Percentiles rank a stretch among this genome's conserved stretches.
phyloP scores from a whole-genome alignment of 108 stramenopile species.

The Cyclotella kingstonii region DNA sequence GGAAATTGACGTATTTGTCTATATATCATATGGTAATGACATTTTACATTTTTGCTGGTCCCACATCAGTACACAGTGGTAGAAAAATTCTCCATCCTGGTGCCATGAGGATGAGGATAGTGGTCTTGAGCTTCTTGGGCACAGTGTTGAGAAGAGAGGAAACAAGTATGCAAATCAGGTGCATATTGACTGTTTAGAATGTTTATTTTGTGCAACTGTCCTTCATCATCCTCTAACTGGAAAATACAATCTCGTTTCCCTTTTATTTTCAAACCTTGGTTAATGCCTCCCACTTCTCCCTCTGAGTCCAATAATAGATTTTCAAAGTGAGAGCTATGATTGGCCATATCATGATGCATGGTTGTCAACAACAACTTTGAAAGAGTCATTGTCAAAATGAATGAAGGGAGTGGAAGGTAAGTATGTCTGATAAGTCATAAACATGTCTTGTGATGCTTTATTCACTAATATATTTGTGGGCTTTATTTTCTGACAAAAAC shows the following conservation, averaged over 20 bases:
- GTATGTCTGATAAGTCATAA: too few relatives aligned
- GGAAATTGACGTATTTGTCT: not conserved
- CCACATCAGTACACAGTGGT: not conserved
- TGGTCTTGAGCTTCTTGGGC: slow-evolving; percentile 19
- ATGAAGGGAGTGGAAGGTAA: too few relatives aligned
- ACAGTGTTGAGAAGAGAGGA: slow-evolving; percentile 13
- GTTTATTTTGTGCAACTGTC: not conserved
- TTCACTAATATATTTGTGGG: too few relatives aligned
- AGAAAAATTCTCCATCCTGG: not conserved
- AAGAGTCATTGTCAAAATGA: too few relatives aligned
- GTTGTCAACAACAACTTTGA: too few relatives aligned
- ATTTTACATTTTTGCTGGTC: not conserved
- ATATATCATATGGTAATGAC: not conserved
- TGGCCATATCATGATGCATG: too few relatives aligned
- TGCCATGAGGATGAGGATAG: slow-evolving; percentile 4
- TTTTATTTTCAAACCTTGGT: not conserved
- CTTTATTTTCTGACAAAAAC: too few relatives aligned
- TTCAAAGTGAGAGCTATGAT: too few relatives aligned
- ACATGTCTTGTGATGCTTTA: too few relatives aligned
- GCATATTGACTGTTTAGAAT: slow-evolving; percentile 6
- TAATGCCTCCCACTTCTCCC: not conserved
- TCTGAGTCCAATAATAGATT: not conserved
- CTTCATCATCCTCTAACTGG: not conserved
- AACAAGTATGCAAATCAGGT: not conserved
- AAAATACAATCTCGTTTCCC: slow-evolving; percentile 1